These are phyloP conservation scores for Colletotrichum graminicola DNA, from an alignment of 2,329 filamentous ascomycete species.

Conservation along the genomic window DNA sequence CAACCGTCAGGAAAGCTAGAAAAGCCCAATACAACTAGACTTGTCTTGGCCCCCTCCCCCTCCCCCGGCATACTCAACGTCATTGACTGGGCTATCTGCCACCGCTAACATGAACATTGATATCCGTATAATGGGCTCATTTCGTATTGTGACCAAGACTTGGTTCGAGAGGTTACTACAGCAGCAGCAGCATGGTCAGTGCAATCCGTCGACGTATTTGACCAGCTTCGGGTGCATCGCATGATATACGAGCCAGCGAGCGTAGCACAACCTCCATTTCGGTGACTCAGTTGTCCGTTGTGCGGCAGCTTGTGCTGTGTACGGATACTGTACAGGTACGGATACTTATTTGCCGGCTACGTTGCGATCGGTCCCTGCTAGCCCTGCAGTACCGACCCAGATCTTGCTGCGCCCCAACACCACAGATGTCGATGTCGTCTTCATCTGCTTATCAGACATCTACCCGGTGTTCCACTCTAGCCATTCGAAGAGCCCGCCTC, in stretches of 20 bases:
- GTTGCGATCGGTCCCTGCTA: neutral
- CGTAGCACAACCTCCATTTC: neutral
- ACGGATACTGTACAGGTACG: neutral
- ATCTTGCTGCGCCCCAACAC: constrained; percentile 9
- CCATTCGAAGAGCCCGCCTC: constrained; percentile 18
- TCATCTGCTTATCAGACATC: constrained; percentile 21
- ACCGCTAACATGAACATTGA: neutral
- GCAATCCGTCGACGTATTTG: neutral
- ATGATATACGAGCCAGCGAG: neutral
- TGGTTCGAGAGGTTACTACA: neutral
- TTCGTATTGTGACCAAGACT: neutral
- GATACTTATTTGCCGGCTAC: neutral
- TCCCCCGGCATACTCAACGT: neutral
- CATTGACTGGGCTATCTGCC: constrained; percentile 34
- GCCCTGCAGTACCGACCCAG: neutral
- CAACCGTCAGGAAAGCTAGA: constrained; percentile 2
- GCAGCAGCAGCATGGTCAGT: neutral
- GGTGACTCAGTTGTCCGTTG: neutral
- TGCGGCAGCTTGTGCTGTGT: neutral
- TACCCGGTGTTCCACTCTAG: constrained; percentile 10
- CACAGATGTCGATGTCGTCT: constrained; percentile 9
- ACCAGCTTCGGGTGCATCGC: neutral
- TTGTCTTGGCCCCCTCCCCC: constrained; percentile 20
- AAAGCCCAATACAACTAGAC: neutral
- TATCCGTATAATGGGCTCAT: neutral